Evolutionary conservation across 2,329 filamentous ascomycete genomes (phyloP).

Genomic region (Curvularia sp.): DNA sequence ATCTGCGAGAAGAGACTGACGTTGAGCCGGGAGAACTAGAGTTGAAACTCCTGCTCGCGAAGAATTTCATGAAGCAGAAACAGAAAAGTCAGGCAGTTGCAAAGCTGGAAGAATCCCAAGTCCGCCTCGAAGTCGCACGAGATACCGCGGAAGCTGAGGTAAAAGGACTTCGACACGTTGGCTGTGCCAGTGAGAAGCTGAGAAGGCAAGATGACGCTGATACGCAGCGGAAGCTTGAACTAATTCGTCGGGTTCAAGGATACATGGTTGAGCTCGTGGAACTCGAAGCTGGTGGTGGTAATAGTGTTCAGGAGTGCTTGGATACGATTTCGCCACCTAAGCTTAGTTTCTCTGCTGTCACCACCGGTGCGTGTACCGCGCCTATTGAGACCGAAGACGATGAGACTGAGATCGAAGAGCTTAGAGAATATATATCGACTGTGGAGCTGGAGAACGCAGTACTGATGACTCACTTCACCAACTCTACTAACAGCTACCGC

Average conservation of each 20-base stretch:
- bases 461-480: background rate
- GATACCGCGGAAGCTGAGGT: constrained; percentile 7
- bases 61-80: background rate
- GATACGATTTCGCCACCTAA: background rate
- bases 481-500: background rate
- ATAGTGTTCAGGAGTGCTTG: background rate
- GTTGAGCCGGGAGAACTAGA: background rate
- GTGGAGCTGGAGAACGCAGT: background rate
- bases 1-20: background rate
- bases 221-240: background rate
- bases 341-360: background rate
- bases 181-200: background rate
- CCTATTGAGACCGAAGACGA: background rate
- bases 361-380: background rate
- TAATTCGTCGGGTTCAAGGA: background rate
- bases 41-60: background rate
- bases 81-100: background rate
- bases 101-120: no score
- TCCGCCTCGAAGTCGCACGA: background rate
- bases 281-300: background rate
- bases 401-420: background rate
- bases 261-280: background rate
- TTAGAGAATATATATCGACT: background rate
- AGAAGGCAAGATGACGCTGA: background rate
- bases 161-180: constrained; percentile 3